Evolutionary conservation across 129 eudicot genomes (phyloP).

Genomic region (Pseudognaphalium luteoalbum): DNA sequence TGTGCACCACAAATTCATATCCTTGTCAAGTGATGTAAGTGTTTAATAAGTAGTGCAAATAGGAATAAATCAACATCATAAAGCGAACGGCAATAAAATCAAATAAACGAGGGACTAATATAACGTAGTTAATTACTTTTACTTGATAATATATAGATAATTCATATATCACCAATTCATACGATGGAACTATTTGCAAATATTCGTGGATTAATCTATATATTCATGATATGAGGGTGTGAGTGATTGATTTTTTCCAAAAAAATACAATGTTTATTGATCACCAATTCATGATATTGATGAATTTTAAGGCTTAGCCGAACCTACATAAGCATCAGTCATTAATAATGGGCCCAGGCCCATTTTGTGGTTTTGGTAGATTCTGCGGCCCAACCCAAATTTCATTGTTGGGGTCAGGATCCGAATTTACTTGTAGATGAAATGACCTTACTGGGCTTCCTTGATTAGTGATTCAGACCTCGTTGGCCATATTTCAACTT

Average conservation of each 20-base stretch:
- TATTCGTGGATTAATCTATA: too few species aligned
- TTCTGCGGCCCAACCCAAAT: too few species aligned
- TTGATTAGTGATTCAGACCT: too few species aligned
- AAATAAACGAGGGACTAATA: not conserved
- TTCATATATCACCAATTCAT: not conserved
- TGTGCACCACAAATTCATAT: constrained; percentile 14
- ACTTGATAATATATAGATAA: too few species aligned
- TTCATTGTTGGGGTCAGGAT: too few species aligned
- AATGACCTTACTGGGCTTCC: not conserved
- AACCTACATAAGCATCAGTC: too few species aligned
- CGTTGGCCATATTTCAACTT: too few species aligned
- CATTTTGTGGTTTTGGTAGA: not conserved
- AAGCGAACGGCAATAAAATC: not conserved
- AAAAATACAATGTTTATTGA: not conserved
- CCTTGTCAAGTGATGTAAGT: constrained; percentile 11
- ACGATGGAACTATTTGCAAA: too few species aligned
- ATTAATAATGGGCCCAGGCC: not conserved
- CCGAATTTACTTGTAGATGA: too few species aligned
- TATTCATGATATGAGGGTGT: too few species aligned
- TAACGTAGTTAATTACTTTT: not conserved
- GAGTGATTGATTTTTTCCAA: too few species aligned
- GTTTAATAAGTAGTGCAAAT: not conserved
- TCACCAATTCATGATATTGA: not conserved
- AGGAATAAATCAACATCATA: constrained; percentile 18
- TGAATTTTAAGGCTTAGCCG: too few species aligned